Conservation (phyloP, 495 filamentous ascomycete genomes). For the Beverwykella pulmonaria region DNA sequence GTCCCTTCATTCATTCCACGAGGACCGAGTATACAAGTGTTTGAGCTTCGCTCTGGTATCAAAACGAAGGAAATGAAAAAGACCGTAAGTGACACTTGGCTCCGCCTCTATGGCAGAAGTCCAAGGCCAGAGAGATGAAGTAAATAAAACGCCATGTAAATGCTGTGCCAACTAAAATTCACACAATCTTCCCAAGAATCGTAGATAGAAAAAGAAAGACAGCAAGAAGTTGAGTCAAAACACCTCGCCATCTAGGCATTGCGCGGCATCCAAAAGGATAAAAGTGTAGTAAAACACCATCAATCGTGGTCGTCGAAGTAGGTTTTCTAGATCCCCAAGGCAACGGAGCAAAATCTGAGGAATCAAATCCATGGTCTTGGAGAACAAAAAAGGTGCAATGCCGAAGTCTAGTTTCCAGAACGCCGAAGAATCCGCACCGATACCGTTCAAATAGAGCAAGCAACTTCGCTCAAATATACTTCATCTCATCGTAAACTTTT, state of each 20-base stretch:
- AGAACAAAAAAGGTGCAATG: background rate
- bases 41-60: conserved; percentile 36
- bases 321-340: conserved; percentile 24
- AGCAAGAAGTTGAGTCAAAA: conserved; percentile 1
- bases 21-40: background rate
- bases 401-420: conserved; percentile 31
- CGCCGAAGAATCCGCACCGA: conserved; percentile 28
- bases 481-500: conserved; percentile 40
- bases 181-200: background rate
- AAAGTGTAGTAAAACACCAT: conserved; percentile 32
- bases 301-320: conserved; percentile 5
- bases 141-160: conserved; percentile 34
- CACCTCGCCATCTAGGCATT: conserved; percentile 28
- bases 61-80: conserved; percentile 20
- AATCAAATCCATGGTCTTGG: background rate
- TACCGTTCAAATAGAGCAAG: conserved; percentile 23
- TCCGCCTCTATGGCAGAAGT: background rate
- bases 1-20: background rate
- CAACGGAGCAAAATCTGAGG: background rate
- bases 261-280: too few relatives aligned
- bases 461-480: conserved; percentile 7
- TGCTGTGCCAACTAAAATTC: conserved; percentile 7
- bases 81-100: conserved; percentile 30
- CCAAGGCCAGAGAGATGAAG: conserved; percentile 15
- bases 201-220: conserved; percentile 8